These are phyloP conservation scores for Mrakia gelida DNA, from an alignment of 768 basidiomycete species.

Conservation along the genomic window DNA sequence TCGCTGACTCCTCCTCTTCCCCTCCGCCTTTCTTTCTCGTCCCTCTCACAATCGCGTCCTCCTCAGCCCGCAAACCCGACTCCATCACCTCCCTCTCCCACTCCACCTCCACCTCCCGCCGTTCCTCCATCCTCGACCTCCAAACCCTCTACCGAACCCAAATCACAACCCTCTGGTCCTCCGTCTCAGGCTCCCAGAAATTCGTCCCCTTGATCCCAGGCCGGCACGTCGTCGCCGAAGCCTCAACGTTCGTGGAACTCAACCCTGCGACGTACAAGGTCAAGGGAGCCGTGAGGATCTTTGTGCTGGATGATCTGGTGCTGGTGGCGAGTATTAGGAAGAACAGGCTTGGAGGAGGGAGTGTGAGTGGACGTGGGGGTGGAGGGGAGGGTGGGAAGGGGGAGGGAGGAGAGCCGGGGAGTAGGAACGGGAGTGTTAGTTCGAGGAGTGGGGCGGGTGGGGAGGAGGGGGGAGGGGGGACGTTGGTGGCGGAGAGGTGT, in stretches of 20 bases:
- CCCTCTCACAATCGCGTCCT: too few species aligned
- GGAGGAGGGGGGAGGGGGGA: constrained; percentile 49
- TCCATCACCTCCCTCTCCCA: constrained; percentile 61
- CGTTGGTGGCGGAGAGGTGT: constrained; percentile 86
- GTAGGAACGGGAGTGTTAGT: constrained; percentile 16
- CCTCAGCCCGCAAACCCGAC: constrained; percentile 46
- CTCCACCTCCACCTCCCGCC: constrained; percentile 46
- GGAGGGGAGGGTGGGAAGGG: constrained; percentile 27
- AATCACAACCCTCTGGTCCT: constrained; percentile 81
- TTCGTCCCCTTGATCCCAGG: constrained; percentile 88
- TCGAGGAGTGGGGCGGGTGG: constrained; percentile 48
- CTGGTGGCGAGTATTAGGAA: constrained; percentile 72
- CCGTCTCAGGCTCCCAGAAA: constrained; percentile 91
- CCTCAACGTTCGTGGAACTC: constrained; percentile 73
- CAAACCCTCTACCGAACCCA: constrained; percentile 91
- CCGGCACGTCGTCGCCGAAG: constrained; percentile 82
- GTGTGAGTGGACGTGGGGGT: neutral
- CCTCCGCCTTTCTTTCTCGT: neutral
- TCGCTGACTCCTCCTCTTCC: neutral
- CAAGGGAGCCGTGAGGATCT: constrained; percentile 78
- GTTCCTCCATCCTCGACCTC: constrained; percentile 79
- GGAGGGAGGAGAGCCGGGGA: constrained; percentile 10
- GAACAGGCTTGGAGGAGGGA: constrained; percentile 41
- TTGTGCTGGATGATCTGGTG: constrained; percentile 85
- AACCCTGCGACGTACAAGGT: constrained; percentile 95